phyloP scores from a whole-genome alignment of 176 grass and related monocot species.

The Tuctoria greenei region DNA sequence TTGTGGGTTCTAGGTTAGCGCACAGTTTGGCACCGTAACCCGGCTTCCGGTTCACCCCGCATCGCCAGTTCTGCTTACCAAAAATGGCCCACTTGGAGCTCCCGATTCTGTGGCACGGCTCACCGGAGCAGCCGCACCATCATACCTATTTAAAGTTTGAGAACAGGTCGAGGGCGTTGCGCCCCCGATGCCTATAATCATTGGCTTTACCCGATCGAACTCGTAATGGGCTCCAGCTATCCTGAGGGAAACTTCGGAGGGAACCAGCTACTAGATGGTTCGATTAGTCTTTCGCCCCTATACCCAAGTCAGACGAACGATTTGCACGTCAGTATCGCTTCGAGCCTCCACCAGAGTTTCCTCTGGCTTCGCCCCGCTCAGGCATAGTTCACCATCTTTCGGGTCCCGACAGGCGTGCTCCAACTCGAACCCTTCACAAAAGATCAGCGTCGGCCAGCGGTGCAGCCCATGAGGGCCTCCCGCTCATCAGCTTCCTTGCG shows the following conservation, averaged over 20 bases:
- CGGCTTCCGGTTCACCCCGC: constrained; percentile 61
- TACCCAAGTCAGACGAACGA: constrained; percentile 77
- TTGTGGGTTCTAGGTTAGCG: constrained; percentile 47
- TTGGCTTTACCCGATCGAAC: constrained; percentile 64
- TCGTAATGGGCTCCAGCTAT: constrained; percentile 53
- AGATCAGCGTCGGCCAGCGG: not conserved
- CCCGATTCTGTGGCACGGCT: constrained; percentile 40
- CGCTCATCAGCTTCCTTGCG: no score
- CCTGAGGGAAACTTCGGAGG: constrained; percentile 44
- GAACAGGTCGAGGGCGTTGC: constrained; percentile 57
- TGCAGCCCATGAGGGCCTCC: no score
- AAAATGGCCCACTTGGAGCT: constrained; percentile 77
- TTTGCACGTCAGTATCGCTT: constrained; percentile 88
- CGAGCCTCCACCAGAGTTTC: constrained; percentile 88
- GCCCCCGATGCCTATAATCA: constrained; percentile 66
- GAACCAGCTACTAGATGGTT: constrained; percentile 68
- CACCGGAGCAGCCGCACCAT: constrained; percentile 25
- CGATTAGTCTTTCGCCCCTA: constrained; percentile 83
- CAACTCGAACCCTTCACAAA: constrained; percentile 78
- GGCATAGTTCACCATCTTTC: constrained; percentile 91
- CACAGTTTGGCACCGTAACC: constrained; percentile 54
- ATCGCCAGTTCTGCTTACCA: constrained; percentile 78
- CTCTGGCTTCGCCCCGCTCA: constrained; percentile 56
- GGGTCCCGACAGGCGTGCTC: constrained; percentile 62
- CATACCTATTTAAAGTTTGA: constrained; percentile 59